Percentiles rank a stretch among this genome's conserved stretches.
Evolutionary conservation across 2,329 filamentous ascomycete genomes (phyloP).

Genomic region (Fusarium nodosum): DNA sequence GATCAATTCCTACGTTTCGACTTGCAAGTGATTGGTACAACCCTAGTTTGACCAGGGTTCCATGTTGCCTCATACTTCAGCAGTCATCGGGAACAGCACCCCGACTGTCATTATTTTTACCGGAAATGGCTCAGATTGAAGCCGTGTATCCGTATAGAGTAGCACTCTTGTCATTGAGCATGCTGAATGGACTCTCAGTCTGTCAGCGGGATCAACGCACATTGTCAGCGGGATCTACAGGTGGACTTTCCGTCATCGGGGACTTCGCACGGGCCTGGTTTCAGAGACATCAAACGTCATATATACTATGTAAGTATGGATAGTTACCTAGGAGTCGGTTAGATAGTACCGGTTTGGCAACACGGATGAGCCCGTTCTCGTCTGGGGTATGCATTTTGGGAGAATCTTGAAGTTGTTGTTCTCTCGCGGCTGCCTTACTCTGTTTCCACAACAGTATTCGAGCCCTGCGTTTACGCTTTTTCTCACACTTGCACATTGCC

Average conservation of each 20-base stretch:
- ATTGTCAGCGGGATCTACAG: not conserved
- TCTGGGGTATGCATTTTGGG: too few relatives aligned
- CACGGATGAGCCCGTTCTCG: not conserved
- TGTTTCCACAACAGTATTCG: too few relatives aligned
- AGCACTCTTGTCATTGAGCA: not conserved
- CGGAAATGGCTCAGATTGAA: not conserved
- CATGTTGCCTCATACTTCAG: not conserved
- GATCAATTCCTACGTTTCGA: not conserved
- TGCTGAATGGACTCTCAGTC: not conserved
- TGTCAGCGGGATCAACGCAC: not conserved
- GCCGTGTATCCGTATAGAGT: not conserved
- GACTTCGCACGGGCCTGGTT: not conserved
- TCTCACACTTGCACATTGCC: not conserved
- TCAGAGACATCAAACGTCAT: not conserved
- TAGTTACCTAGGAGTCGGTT: not conserved
- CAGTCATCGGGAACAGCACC: not conserved
- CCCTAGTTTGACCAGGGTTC: not conserved
- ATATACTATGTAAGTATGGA: not conserved
- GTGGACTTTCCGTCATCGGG: not conserved
- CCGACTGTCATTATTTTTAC: not conserved
- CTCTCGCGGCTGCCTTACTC: too few relatives aligned
- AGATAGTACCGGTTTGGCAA: not conserved
- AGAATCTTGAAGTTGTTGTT: too few relatives aligned
- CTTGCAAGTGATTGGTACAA: not conserved
- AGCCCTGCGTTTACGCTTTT: not conserved